phyloP scores from a whole-genome alignment of 306 rosid species.

The Medicago ruthenica region DNA sequence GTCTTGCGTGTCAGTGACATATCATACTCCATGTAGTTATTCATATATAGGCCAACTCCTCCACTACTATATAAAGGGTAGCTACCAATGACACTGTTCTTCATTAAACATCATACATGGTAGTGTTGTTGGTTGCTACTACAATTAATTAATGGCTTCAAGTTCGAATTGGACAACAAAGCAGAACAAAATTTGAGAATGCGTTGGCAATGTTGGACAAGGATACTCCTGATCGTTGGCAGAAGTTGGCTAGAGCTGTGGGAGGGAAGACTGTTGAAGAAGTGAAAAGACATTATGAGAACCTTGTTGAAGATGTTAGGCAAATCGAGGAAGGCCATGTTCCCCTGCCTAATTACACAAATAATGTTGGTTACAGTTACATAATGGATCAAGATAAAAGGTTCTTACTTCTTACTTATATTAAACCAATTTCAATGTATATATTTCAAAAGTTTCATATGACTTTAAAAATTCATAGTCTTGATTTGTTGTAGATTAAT shows the following conservation, averaged over 20 bases:
- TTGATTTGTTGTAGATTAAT: too few relatives aligned
- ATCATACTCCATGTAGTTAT: too few relatives aligned
- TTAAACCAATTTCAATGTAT: too few relatives aligned
- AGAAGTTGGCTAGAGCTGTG: constrained; percentile 68
- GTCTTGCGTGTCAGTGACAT: too few relatives aligned
- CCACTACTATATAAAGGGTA: constrained; percentile 54
- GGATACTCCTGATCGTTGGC: constrained; percentile 77
- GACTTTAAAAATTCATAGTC: too few relatives aligned
- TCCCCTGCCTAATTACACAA: constrained; percentile 71
- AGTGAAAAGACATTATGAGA: constrained; percentile 69
- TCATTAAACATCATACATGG: neutral
- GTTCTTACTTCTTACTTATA: constrained; percentile 30
- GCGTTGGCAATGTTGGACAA: constrained; percentile 65
- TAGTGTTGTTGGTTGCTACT: neutral
- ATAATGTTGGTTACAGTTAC: constrained; percentile 36
- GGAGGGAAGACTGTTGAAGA: constrained; percentile 85
- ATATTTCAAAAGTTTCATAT: too few relatives aligned
- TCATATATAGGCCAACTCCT: too few relatives aligned
- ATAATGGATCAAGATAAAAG: constrained; percentile 58
- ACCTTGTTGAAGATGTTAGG: constrained; percentile 68
- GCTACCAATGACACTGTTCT: constrained; percentile 35
- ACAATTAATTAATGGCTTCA: constrained; percentile 51
- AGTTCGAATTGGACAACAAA: constrained; percentile 66
- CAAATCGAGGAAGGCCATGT: constrained; percentile 69
- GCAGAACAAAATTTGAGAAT: constrained; percentile 85